These are phyloP conservation scores for Tylopilus sp. DNA, from an alignment of 768 basidiomycete species.

Conservation along the genomic window DNA sequence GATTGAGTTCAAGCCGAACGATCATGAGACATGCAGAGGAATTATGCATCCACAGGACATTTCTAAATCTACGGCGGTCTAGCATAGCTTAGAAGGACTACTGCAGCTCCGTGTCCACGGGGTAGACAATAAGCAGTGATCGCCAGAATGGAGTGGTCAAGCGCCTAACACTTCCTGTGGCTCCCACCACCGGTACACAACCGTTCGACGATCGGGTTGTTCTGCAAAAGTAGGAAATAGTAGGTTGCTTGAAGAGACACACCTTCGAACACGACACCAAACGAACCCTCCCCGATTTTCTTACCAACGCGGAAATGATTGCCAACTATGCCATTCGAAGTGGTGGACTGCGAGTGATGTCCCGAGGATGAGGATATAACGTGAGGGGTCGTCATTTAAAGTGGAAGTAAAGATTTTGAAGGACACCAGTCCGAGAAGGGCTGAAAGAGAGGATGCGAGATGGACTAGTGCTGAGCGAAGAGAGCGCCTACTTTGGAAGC, in stretches of 20 bases:
- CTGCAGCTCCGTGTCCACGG: conserved; percentile 3
- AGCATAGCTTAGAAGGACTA: conserved; percentile 3
- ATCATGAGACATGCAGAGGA: background rate
- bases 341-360: conserved; percentile 61
- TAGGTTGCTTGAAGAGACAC: conserved; percentile 20
- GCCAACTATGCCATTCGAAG: conserved; percentile 72
- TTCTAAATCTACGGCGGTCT: conserved; percentile 3
- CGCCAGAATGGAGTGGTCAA: conserved; percentile 3
- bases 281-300: conserved; percentile 99
- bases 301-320: conserved; percentile 88
- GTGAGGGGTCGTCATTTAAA: conserved; percentile 73
- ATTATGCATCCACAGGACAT: conserved; percentile 8
- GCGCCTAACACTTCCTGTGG: conserved; percentile 10
- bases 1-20: conserved; percentile 11
- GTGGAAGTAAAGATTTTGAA: conserved; percentile 1
- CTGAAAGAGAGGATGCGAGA: conserved; percentile 22
- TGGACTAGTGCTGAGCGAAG: conserved; percentile 23
- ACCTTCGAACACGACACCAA: conserved; percentile 98
- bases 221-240: background rate
- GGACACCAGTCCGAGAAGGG: conserved; percentile 29
- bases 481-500: conserved; percentile 16
- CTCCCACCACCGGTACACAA: conserved; percentile 1
- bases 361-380: conserved; percentile 76
- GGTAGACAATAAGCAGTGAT: conserved; percentile 4
- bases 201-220: background rate